A percentile compares a stretch with the other conserved stretches of the same genome.
Conservation (phyloP, 75 land plant genomes). For the Larix kaempferi region DNA sequence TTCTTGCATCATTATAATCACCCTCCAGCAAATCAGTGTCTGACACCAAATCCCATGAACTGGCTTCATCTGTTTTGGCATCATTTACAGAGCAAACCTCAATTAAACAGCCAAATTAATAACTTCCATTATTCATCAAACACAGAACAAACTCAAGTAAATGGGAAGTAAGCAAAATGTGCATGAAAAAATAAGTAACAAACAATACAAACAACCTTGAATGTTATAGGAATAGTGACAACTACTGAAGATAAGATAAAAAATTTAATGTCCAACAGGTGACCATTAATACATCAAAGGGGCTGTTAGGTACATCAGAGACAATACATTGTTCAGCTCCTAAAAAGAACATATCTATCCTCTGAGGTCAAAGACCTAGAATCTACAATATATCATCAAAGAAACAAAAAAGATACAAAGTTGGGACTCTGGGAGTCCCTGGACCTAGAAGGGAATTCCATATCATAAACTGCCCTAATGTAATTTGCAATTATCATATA, state of each 20-base stretch:
- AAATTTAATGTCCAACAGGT: too few relatives aligned
- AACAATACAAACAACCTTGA: conserved; percentile 1
- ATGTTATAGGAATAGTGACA: neutral
- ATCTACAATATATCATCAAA: too few relatives aligned
- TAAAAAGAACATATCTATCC: too few relatives aligned
- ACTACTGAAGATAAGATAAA: neutral
- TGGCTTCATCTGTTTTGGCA: conserved; percentile 46
- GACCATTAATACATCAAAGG: too few relatives aligned
- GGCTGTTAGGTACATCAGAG: too few relatives aligned
- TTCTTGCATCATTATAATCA: conserved; percentile 23
- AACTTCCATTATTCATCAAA: neutral
- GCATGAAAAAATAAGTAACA: neutral
- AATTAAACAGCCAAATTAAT: neutral
- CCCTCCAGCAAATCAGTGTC: conserved; percentile 54
- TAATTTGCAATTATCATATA: too few relatives aligned
- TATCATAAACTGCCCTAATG: too few relatives aligned
- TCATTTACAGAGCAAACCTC: neutral
- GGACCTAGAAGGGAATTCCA: too few relatives aligned
- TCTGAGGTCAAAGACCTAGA: too few relatives aligned
- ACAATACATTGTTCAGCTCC: too few relatives aligned
- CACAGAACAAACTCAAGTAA: neutral
- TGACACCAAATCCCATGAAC: conserved; percentile 69
- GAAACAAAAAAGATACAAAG: too few relatives aligned
- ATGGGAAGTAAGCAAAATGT: neutral
- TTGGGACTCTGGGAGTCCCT: too few relatives aligned